Base-by-base conservation (phyloP, 2,329 filamentous ascomycete genomes). In the Aspergillus phoenicis region DNA sequence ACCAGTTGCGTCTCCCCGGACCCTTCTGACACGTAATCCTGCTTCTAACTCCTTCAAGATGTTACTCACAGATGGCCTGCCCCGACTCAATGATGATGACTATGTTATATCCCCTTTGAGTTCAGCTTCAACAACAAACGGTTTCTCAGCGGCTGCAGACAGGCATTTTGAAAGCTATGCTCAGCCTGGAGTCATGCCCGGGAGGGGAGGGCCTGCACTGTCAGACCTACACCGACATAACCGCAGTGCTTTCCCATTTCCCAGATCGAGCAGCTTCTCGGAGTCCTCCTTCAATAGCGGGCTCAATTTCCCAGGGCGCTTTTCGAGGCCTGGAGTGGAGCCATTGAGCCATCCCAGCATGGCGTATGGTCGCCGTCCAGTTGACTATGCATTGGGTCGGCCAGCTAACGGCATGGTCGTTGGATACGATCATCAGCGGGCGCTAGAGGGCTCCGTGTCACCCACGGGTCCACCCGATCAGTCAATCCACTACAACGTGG, bases 1-100 rank as follows among this genome's bases (percentile, higher is more conserved):
- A 45, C 77, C 83, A n/a, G 72, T 83, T 62, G 75, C 78, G 48
- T 82, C 80, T 41, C 78, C 82, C 41, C 76, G 33, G 54, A 71
- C 71, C 8, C 80, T 78, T 61, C 70, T 72, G 8, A 71, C 75
- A 47, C 71, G 71, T 45, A 75, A 79, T 63, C 66, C 76, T n/a
- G 77, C 81, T 62, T 63, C 69, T 63, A 66, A 68, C 20, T 55
- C 59, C 33, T 59, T 67, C 43, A 66, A 75, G 63, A 70, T 73
- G 38, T 62, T 78, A 22, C 68, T 74, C n/a, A 72, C 75, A 13
- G 74, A 75, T 62, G 71, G 67, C 30, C 62, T 73, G 26, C 71
- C 70, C 47, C 70, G 72, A 39, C 62, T 71, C 22, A 71, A 68
- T 57, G 76, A 77, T 8, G 75, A 77, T 26, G 76, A 78, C 2